Evolutionary conservation across 1,139 yeast species (phyloP).

Genomic region (Groenewaldozyma auringiensis): DNA sequence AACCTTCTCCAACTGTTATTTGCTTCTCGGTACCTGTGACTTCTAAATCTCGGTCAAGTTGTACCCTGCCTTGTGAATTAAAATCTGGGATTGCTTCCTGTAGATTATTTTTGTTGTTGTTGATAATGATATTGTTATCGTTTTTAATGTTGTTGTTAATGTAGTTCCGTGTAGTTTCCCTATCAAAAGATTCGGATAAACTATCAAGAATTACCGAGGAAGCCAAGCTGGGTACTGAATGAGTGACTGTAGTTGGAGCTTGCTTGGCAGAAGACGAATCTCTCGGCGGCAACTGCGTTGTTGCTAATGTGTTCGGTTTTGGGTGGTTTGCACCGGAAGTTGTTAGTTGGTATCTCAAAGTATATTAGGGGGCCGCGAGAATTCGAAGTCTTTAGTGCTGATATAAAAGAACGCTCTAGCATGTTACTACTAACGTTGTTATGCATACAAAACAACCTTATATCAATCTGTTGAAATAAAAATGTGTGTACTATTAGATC

Average conservation of each 20-base stretch:
- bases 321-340: background rate
- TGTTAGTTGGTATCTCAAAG: background rate
- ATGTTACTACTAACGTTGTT: too few relatives aligned
- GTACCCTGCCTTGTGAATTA: too few relatives aligned
- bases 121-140: background rate
- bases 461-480: too few relatives aligned
- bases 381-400: background rate
- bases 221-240: slow-evolving; percentile 4
- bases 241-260: slow-evolving; percentile 13
- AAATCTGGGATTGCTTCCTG: background rate
- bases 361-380: background rate
- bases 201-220: too few relatives aligned
- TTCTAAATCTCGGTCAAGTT: too few relatives aligned
- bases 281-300: background rate
- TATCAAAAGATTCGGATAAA: background rate
- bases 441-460: too few relatives aligned
- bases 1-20: too few relatives aligned
- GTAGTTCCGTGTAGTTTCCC: background rate
- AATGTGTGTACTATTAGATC: too few relatives aligned
- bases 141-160: slow-evolving; percentile 1
- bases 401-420: too few relatives aligned
- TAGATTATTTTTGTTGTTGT: background rate
- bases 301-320: too few relatives aligned
- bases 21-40: too few relatives aligned
- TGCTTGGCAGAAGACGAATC: background rate